phyloP scores from a whole-genome alignment of 164 flowering plant genomes.

The Vitis labrusca region DNA sequence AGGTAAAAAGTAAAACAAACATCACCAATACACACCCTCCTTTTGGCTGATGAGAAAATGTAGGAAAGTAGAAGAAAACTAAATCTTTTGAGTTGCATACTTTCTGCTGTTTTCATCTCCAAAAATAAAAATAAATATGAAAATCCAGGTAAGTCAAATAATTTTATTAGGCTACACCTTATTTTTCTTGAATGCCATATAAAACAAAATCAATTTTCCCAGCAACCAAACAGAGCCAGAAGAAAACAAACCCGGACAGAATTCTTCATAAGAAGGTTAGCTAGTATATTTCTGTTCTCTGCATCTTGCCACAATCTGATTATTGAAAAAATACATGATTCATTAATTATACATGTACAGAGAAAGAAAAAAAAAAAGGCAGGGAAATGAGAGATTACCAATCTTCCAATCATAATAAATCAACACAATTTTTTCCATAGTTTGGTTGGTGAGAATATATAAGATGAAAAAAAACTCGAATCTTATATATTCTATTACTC shows the following conservation, averaged over 20 bases:
- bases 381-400: background rate
- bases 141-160: background rate
- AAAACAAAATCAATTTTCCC: background rate
- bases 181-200: too few species aligned
- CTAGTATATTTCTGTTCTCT: conserved; percentile 64
- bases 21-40: background rate
- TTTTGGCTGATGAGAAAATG: background rate
- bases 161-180: too few species aligned
- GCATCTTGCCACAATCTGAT: conserved; percentile 96
- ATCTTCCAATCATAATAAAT: background rate
- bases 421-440: background rate
- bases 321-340: background rate
- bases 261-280: conserved; percentile 59
- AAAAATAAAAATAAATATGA: background rate
- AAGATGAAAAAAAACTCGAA: too few species aligned
- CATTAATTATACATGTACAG: background rate
- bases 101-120: too few species aligned
- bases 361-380: background rate
- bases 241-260: conserved; percentile 44
- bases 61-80: background rate
- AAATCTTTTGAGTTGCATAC: too few species aligned
- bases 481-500: too few species aligned
- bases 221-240: background rate
- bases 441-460: too few species aligned
- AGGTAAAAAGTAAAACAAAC: background rate